Evolutionary conservation across 192 early-diverging fungal genomes (phyloP), one percentile per base, ranked within the genome.

Genomic region (Coemansia reversa): DNA sequence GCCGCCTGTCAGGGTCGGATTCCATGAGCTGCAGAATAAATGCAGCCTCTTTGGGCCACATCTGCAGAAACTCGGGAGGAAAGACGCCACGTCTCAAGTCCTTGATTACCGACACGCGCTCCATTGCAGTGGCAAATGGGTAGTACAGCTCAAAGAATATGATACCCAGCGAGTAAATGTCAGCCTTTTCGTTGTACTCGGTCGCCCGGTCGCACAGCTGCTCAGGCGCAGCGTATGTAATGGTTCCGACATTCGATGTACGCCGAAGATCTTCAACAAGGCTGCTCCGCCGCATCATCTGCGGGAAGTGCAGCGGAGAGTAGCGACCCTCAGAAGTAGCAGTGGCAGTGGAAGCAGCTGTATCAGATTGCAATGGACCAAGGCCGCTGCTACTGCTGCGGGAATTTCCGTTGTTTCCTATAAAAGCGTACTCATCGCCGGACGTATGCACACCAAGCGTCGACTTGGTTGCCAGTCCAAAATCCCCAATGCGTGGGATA

Each of bases 131-230:
- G 8, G 84, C 65, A 64, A 97, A 90, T 27, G 95, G 93, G 29
- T 91, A 90, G 72, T 90, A 90, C 49, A 99, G 78, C 79, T 99
- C 97, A 68, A 96, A 97, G 55, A 99, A 89, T 47, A 99, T 90
- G 35, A 99, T 96, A 4, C 97, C 97, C 11, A 96, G 74, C 7
- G 93, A 94, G 74, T 97, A 99, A 9, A 99, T 94, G 68, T 99
- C 97, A 2, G 87, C 88, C 60, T 91, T 92, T 71, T 90, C 84
- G 64, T 87, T 86, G 58, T 92, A 92, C 18, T 54, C 69, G 12
- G 68, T 39, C 11, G 57, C 66, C 24, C 75, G 81, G 12, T 57
- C 42, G 4, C 45, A 20, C 22, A 72, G 62, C 56, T 73, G 68
- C 62, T 83, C 86, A 0, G 88, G 90, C 8, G 94, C 93, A 29